phyloP scores from a whole-genome alignment of 2,329 filamentous ascomycete species.

The Colletotrichum plurivorum region DNA sequence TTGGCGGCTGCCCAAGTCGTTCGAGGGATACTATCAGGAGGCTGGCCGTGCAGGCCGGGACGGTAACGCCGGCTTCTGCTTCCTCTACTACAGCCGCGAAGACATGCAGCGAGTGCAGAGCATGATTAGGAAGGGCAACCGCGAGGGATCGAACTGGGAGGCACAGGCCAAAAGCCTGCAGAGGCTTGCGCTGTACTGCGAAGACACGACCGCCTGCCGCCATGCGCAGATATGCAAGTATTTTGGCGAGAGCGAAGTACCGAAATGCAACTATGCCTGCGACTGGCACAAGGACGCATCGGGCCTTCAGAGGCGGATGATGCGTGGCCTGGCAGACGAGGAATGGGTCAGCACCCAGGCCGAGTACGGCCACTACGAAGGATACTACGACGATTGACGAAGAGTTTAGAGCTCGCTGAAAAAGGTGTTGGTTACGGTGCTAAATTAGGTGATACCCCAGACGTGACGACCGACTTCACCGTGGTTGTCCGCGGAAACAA shows the following conservation, averaged over 20 bases:
- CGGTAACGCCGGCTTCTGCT: conserved; percentile 87
- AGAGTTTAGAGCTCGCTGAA: neutral
- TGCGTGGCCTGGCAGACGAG: conserved; percentile 69
- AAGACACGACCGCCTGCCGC: conserved; percentile 79
- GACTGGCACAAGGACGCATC: conserved; percentile 81
- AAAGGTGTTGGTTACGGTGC: neutral
- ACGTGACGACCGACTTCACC: neutral
- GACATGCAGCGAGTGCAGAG: conserved; percentile 82
- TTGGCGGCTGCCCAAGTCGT: conserved; percentile 93
- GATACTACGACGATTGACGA: conserved; percentile 63
- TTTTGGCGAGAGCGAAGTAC: conserved; percentile 76
- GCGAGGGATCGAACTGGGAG: conserved; percentile 58
- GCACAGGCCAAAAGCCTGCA: conserved; percentile 75
- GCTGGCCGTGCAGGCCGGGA: conserved; percentile 92
- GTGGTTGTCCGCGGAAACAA: neutral
- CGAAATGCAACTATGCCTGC: conserved; percentile 80
- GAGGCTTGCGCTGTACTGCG: conserved; percentile 84
- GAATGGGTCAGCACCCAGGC: conserved; percentile 76
- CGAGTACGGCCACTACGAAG: conserved; percentile 70
- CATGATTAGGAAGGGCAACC: conserved; percentile 64
- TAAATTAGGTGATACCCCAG: neutral
- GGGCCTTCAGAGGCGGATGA: conserved; percentile 70
- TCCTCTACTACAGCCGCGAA: conserved; percentile 91
- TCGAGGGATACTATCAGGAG: conserved; percentile 97
- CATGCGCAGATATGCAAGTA: conserved; percentile 83